Conservation (phyloP, 176 grass and related monocot species). For the Phoenix dactylifera region DNA sequence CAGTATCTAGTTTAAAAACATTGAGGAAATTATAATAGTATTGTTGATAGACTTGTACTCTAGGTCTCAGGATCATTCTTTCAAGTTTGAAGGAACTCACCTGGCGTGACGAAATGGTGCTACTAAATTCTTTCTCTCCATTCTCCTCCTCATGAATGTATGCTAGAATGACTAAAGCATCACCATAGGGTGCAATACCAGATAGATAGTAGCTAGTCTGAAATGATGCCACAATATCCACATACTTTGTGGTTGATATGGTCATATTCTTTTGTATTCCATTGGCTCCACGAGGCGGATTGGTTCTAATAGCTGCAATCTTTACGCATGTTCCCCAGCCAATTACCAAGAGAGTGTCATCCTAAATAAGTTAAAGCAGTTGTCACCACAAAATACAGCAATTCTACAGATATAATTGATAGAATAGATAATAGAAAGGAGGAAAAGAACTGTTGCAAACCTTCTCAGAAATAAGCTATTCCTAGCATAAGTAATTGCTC, state of each 20-base stretch:
- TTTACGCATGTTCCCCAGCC: constrained; percentile 93
- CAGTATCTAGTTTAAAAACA: background rate
- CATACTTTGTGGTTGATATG: constrained; percentile 64
- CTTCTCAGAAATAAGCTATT: no score
- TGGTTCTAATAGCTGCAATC: constrained; percentile 75
- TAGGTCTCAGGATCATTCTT: no score
- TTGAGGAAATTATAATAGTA: background rate
- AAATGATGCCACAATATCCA: constrained; percentile 96
- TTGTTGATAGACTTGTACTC: no score
- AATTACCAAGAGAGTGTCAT: constrained; percentile 91
- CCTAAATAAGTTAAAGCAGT: constrained; percentile 27
- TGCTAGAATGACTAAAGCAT: constrained; percentile 79
- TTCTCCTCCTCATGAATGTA: constrained; percentile 86
- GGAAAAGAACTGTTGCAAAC: no score
- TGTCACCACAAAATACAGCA: no score
- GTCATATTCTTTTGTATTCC: constrained; percentile 61
- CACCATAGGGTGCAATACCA: constrained; percentile 92
- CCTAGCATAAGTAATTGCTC: background rate
- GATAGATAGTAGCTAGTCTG: constrained; percentile 92
- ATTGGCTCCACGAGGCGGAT: constrained; percentile 61
- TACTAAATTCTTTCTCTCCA: constrained; percentile 48
- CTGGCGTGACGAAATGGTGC: constrained; percentile 51
- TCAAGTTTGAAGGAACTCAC: constrained; percentile 21
- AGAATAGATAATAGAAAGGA: background rate
- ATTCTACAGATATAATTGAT: no score